Base-by-base conservation (phyloP, 2,329 filamentous ascomycete genomes). In the Aspergillus tubingensis region DNA sequence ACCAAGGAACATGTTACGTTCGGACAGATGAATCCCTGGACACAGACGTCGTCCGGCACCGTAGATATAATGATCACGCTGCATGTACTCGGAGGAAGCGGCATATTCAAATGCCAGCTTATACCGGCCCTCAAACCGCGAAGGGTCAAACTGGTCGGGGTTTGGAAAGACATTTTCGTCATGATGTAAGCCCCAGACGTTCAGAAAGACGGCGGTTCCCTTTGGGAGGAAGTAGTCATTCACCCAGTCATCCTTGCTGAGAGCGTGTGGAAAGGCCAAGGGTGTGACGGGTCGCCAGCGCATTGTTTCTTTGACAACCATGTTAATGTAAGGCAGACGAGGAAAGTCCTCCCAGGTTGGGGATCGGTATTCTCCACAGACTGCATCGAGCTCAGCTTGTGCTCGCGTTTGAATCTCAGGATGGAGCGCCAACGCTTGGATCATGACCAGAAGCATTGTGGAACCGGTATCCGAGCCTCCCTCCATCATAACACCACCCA, bases 261-360 rank as follows among this genome's bases (percentile, higher is more conserved):
- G 21, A 11, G 60, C 62, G 54, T 68, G 66, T 1, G 65, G 60
- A 43, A 70, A 59, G 2, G 56, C 54, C 0, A 63, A 48, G 4
- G 64, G 59, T 3, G 61, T 49, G 10, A 64, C 62, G 0, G 84
- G 82, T 5, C 83, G 77, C 83, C 85, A 86, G 2, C 85, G 78
- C 10, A 86, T 71, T 1, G 82, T 77, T 62, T 88, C 85, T 61
- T 86, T 85, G 17, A 86, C 77, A 11, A 85, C 76, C 1, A 81
- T 82, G 19, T 79, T 76, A 32, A 86, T 68, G 65, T 87, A 65
- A 1, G 61, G 62, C 15, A 68, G 68, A 23, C 43, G 27, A 39
- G 59, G 52, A 48, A 66, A 63, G 48, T 72, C 67, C 1, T 77
- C 71, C 8, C 76, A 76, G 57, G 82, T 81, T 0, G 83, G 83